A percentile compares a stretch with the other conserved stretches of the same genome.
Evolutionary conservation across 305 asterid genomes (phyloP).

Genomic region (Ruellia speciosa): DNA sequence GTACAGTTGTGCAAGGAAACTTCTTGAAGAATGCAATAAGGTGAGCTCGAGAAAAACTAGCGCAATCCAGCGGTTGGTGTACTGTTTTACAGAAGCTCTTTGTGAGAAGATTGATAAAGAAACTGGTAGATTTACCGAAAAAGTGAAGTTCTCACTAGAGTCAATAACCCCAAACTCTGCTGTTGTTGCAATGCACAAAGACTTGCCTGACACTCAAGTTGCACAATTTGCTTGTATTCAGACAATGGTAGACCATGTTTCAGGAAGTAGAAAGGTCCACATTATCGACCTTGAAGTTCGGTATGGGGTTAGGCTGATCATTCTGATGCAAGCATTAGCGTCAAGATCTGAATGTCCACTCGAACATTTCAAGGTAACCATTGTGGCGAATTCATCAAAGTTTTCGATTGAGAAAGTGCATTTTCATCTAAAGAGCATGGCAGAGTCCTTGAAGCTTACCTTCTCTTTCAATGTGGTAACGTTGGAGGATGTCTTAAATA

Average conservation of each 20-base stretch:
- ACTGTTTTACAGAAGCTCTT: slow-evolving; percentile 32
- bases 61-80: slow-evolving; percentile 19
- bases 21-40: slow-evolving; percentile 19
- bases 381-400: slow-evolving; percentile 23
- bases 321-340: slow-evolving; percentile 31
- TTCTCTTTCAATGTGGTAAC: slow-evolving; percentile 16
- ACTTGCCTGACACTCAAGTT: slow-evolving; percentile 17
- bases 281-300: slow-evolving; percentile 18
- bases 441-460: slow-evolving; percentile 22
- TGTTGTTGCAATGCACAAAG: slow-evolving; percentile 11
- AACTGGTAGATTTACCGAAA: slow-evolving; percentile 3
- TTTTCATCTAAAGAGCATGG: slow-evolving; percentile 17
- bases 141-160: background rate
- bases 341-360: slow-evolving; percentile 18
- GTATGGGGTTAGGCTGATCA: slow-evolving; percentile 13
- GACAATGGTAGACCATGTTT: slow-evolving; percentile 23
- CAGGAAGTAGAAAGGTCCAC: slow-evolving; percentile 17
- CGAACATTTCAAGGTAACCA: slow-evolving; percentile 29
- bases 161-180: background rate
- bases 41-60: slow-evolving; percentile 7
- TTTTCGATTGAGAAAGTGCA: slow-evolving; percentile 22
- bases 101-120: slow-evolving; percentile 24
- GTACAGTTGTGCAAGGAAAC: slow-evolving; percentile 25
- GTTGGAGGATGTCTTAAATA: slow-evolving; percentile 4
- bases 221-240: slow-evolving; percentile 24